phyloP scores from a whole-genome alignment of 2,329 filamentous ascomycete genomes.

The Xylariaceae sp. region DNA sequence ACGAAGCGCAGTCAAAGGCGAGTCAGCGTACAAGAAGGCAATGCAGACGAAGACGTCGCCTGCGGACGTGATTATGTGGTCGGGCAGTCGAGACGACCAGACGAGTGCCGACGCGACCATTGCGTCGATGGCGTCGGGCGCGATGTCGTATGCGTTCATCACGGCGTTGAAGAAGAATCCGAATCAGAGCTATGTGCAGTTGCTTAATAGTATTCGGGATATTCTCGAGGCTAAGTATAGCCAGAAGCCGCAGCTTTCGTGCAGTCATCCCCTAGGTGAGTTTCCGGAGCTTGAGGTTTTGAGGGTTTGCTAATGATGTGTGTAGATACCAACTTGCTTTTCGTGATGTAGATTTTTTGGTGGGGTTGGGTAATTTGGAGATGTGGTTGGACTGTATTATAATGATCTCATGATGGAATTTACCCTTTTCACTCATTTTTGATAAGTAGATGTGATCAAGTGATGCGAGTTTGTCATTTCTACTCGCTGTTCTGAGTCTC shows the following conservation, averaged over 20 bases:
- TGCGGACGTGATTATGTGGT: conserved; percentile 96
- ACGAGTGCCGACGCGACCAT: conserved; percentile 96
- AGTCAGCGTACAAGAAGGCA: conserved; percentile 75
- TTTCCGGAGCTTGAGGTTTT: conserved; percentile 16
- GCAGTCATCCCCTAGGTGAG: conserved; percentile 92
- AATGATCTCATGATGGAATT: too few species aligned
- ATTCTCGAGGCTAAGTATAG: conserved; percentile 82
- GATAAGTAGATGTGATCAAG: too few species aligned
- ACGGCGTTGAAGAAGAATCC: conserved; percentile 90
- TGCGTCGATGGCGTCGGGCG: conserved; percentile 82
- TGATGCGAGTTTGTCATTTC: too few species aligned
- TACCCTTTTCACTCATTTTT: too few species aligned
- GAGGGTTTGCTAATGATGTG: conserved; percentile 16
- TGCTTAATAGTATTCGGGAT: conserved; percentile 93
- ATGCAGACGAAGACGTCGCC: conserved; percentile 86
- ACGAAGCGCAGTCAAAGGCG: conserved; percentile 80
- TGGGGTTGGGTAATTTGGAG: too few species aligned
- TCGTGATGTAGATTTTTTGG: conserved; percentile 47
- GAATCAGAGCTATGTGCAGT: conserved; percentile 94
- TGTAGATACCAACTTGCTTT: conserved; percentile 57
- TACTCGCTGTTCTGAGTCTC: too few species aligned
- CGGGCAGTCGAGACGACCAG: conserved; percentile 92
- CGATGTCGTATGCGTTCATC: conserved; percentile 98
- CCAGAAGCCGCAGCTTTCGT: conserved; percentile 95
- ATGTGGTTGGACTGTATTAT: too few species aligned